Percentiles rank a stretch among this genome's conserved stretches.
Conservation (phyloP, 1,284 basidiomycete species). For the Somion occarium region DNA sequence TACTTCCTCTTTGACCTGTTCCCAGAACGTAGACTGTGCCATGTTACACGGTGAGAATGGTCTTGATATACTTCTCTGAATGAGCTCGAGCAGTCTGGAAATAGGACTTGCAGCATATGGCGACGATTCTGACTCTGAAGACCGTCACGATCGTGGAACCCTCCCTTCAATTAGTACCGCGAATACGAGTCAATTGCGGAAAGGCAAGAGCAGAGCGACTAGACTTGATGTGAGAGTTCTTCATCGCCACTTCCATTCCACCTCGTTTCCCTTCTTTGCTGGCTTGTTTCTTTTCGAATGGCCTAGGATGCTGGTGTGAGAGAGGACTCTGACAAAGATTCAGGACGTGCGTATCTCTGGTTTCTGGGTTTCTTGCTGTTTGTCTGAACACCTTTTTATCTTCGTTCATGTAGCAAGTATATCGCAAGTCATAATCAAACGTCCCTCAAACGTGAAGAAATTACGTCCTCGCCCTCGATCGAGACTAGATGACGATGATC, state of each 20-base stretch:
- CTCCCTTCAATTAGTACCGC: constrained; percentile 18
- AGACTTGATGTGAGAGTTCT: constrained; percentile 53
- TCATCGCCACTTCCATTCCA: constrained; percentile 30
- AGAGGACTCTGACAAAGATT: constrained; percentile 29
- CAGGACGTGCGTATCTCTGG: constrained; percentile 41
- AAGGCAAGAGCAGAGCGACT: not conserved
- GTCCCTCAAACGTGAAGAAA: constrained; percentile 38
- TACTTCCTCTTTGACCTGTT: no score
- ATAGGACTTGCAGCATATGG: constrained; percentile 62
- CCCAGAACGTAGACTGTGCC: no score
- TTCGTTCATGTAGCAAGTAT: constrained; percentile 23
- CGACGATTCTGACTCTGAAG: constrained; percentile 58
- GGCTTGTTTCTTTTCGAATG: constrained; percentile 52
- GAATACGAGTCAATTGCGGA: no score
- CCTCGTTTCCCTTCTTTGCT: constrained; percentile 65
- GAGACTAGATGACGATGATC: constrained; percentile 37
- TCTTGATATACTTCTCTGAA: not conserved
- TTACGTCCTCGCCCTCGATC: constrained; percentile 37
- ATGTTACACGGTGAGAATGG: constrained; percentile 11
- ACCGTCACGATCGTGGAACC: constrained; percentile 23
- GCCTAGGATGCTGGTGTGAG: constrained; percentile 60
- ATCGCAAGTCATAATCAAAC: constrained; percentile 57
- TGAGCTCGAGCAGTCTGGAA: not conserved
- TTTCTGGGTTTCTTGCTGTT: not conserved
- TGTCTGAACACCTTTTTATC: constrained; percentile 1